Percentiles rank a stretch among this genome's conserved stretches.
phyloP scores from a whole-genome alignment of 306 rosid genomes.

The Senna tora region DNA sequence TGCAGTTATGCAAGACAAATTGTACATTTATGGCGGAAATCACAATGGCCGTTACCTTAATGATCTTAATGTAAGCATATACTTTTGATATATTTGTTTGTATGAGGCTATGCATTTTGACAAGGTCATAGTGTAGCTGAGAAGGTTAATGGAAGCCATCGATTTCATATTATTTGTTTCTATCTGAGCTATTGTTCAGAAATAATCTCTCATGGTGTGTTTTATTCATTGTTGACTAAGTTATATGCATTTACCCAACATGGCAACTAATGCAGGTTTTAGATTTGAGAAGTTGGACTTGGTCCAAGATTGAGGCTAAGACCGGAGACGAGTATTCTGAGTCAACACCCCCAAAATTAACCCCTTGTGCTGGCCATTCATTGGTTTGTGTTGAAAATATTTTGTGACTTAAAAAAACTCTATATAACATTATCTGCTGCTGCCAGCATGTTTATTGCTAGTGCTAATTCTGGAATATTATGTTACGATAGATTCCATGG shows the following conservation, averaged over 20 bases:
- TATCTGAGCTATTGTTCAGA: not conserved
- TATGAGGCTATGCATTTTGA: constrained; percentile 10
- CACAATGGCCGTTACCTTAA: constrained; percentile 94
- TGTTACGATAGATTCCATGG: constrained; percentile 71
- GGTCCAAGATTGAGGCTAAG: constrained; percentile 80
- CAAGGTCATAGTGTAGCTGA: constrained; percentile 9
- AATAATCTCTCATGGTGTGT: not conserved
- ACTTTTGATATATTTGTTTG: constrained; percentile 18
- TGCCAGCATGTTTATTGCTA: constrained; percentile 1
- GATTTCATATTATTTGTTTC: not conserved
- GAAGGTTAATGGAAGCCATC: constrained; percentile 4
- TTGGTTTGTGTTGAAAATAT: constrained; percentile 60
- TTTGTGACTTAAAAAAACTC: constrained; percentile 9
- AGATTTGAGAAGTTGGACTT: constrained; percentile 88
- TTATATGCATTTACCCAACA: constrained; percentile 22
- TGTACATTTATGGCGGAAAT: constrained; percentile 93
- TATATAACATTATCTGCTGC: constrained; percentile 27
- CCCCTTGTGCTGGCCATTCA: constrained; percentile 93
- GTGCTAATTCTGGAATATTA: constrained; percentile 21
- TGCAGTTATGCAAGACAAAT: constrained; percentile 72
- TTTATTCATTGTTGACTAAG: constrained; percentile 5
- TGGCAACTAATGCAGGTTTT: constrained; percentile 59
- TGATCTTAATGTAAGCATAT: constrained; percentile 79
- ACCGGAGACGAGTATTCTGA: constrained; percentile 53
- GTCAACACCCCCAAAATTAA: constrained; percentile 55